Conservation (phyloP, 805 yeast species). For the Kuraishia capsulata region DNA sequence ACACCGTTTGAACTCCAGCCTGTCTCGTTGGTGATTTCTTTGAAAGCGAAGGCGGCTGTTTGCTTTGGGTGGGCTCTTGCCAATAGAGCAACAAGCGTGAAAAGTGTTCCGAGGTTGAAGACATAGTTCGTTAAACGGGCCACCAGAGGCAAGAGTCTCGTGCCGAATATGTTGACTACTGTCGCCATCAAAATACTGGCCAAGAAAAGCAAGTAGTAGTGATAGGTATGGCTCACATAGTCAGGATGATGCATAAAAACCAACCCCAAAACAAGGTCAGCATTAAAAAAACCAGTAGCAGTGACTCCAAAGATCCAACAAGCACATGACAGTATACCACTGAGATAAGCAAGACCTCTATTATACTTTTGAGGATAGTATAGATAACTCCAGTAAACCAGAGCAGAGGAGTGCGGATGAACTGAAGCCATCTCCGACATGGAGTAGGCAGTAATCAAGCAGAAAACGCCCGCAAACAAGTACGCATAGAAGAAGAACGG, state of each 20-base stretch:
- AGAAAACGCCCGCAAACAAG: not conserved
- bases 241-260: not conserved
- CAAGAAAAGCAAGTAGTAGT: conserved; percentile 15
- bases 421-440: conserved; percentile 15
- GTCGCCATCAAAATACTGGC: conserved; percentile 8
- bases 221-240: conserved; percentile 7
- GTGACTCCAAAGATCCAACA: not conserved
- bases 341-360: not conserved
- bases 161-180: not conserved
- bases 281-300: not conserved
- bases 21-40: conserved; percentile 33
- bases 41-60: conserved; percentile 37
- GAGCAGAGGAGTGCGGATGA: conserved; percentile 5
- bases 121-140: conserved; percentile 2
- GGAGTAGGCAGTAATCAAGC: conserved; percentile 2
- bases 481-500: conserved; percentile 1
- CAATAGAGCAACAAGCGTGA: conserved; percentile 11
- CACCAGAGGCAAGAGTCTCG: conserved; percentile 1
- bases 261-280: not conserved
- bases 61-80: conserved; percentile 11
- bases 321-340: not conserved
- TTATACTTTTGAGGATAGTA: not conserved
- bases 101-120: conserved; percentile 15
- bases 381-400: conserved; percentile 7
- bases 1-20: conserved; percentile 47